phyloP scores from a whole-genome alignment of 768 basidiomycete genomes.

The Psilocybe tampanensis region DNA sequence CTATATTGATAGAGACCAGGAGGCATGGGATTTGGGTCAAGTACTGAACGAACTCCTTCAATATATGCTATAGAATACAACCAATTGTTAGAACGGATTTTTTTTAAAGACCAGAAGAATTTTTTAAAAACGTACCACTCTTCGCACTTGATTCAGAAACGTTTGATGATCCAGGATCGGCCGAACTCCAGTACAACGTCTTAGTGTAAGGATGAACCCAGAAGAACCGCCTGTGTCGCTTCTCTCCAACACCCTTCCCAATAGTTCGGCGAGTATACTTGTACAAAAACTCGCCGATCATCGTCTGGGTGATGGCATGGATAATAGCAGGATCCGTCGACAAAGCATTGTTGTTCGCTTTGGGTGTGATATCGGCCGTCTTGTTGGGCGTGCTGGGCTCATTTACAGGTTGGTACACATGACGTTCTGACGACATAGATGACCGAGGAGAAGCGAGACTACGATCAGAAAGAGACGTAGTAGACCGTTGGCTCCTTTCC shows the following conservation, averaged over 20 bases:
- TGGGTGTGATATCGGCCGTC: constrained; percentile 44
- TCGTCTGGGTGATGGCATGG: constrained; percentile 98
- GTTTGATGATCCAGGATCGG: constrained; percentile 87
- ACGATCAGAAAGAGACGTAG: constrained; percentile 72
- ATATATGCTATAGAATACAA: constrained; percentile 80
- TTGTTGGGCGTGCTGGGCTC: constrained; percentile 48
- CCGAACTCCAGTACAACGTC: constrained; percentile 95
- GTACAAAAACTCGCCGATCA: constrained; percentile 99
- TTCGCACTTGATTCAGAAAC: constrained; percentile 94
- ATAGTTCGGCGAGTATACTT: constrained; percentile 93
- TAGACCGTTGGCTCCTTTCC: constrained; percentile 62
- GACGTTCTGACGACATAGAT: constrained; percentile 81
- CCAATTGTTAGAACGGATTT: constrained; percentile 12
- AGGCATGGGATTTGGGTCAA: constrained; percentile 95
- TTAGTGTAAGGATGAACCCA: constrained; percentile 99
- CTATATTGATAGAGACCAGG: constrained; percentile 93
- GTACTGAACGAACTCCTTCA: constrained; percentile 87
- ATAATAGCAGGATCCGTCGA: constrained; percentile 89
- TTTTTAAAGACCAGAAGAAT: constrained; percentile 3
- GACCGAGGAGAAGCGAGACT: constrained; percentile 72
- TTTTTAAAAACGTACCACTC: constrained; percentile 72
- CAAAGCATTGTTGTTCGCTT: constrained; percentile 31
- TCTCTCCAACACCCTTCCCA: constrained; percentile 89
- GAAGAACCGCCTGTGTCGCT: constrained; percentile 93
- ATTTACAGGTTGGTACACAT: constrained; percentile 38